Percentiles rank a stretch among this genome's conserved stretches.
Conservation (phyloP, 1,284 basidiomycete species). For the Flammula alnicola region DNA sequence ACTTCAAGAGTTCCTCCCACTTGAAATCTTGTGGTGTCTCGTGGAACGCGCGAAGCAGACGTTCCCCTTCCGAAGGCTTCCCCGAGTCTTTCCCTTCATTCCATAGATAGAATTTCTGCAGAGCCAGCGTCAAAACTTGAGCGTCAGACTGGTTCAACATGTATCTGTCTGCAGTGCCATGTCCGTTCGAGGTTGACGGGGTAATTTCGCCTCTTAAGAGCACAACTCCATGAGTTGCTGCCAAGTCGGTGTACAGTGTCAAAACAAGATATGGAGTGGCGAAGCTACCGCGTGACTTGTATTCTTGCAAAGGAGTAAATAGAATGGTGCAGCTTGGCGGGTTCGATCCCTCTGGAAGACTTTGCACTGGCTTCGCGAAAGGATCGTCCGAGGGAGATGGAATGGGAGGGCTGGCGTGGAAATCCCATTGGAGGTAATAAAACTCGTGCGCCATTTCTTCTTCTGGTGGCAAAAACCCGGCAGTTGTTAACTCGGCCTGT, state of each 20-base stretch:
- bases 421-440: slow-evolving; percentile 87
- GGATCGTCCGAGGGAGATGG: slow-evolving; percentile 46
- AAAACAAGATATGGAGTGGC: slow-evolving; percentile 92
- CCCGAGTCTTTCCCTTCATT: slow-evolving; percentile 38
- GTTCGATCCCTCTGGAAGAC: slow-evolving; percentile 37
- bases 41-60: slow-evolving; percentile 71
- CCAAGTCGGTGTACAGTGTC: slow-evolving; percentile 92
- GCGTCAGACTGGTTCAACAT: slow-evolving; percentile 81
- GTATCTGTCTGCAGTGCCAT: slow-evolving; percentile 48
- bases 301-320: slow-evolving; percentile 95
- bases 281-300: slow-evolving; percentile 86
- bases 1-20: slow-evolving; percentile 72
- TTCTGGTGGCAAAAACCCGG: slow-evolving; percentile 29
- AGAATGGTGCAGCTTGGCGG: slow-evolving; percentile 73
- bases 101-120: slow-evolving; percentile 88
- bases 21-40: slow-evolving; percentile 73
- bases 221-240: slow-evolving; percentile 79
- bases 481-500: slow-evolving; percentile 15
- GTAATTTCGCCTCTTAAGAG: slow-evolving; percentile 94
- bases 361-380: slow-evolving; percentile 42
- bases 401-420: slow-evolving; percentile 69
- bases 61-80: slow-evolving; percentile 37
- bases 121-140: slow-evolving; percentile 74
- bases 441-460: slow-evolving; percentile 76
- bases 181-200: no score